phyloP scores from a whole-genome alignment of 192 early-diverging fungal species.

The Allomyces arbusculus region DNA sequence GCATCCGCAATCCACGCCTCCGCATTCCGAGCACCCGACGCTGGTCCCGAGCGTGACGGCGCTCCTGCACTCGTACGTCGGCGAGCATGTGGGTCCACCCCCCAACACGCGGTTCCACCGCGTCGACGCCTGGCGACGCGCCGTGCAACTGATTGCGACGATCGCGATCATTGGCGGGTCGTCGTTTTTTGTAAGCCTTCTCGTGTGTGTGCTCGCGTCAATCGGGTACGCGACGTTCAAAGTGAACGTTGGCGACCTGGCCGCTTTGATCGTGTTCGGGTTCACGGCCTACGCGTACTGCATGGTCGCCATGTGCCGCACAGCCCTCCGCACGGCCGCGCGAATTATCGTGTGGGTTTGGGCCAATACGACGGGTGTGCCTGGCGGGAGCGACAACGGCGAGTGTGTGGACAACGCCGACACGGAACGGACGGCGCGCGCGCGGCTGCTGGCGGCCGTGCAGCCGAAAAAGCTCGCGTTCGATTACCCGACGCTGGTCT shows the following conservation, averaged over 20 bases:
- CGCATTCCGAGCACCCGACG: no score
- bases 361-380: not conserved
- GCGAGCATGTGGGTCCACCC: no score
- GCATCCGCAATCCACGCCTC: no score
- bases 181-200: not conserved
- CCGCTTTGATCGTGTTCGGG: not conserved
- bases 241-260: not conserved
- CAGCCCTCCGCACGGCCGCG: not conserved
- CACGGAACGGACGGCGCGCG: not conserved
- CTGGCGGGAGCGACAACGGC: not conserved
- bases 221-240: no score
- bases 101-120: no score
- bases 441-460: not conserved
- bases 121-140: no score
- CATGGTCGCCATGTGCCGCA: not conserved
- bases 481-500: not conserved
- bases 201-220: no score
- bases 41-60: no score
- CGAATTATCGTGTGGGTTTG: not conserved
- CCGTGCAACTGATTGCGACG: not conserved
- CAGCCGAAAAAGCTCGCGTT: no score
- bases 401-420: not conserved
- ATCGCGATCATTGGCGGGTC: not conserved
- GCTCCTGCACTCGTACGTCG: no score
- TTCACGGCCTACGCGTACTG: not conserved